Base-by-base conservation (phyloP, 768 basidiomycete genomes). In the Mycena haematopus region DNA sequence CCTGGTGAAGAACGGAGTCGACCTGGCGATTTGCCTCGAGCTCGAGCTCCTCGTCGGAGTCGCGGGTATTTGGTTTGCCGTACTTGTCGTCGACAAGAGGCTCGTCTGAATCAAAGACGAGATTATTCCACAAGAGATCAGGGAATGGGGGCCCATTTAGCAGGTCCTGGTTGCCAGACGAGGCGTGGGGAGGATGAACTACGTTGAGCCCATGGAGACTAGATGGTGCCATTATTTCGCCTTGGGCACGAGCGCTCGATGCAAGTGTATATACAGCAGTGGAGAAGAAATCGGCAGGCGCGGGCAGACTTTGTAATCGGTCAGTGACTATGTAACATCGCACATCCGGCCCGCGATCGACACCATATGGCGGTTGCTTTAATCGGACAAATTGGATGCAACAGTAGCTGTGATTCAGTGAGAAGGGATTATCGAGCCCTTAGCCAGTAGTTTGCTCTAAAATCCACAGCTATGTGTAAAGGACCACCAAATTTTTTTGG, bases 41-140 rank as follows among this genome's bases (percentile, higher is more conserved):
- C 29, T 84, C 81, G 15, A 81, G 79, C 17, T 84, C 81, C 35
- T 86, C 80, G n/a, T 83, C 82, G 3, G 79, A 74, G 21, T 71
- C 73, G 25, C 74, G 70, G 7, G 70, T 47, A 52, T 74, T 75
- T 62, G 70, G 73, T 52, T 65, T 60, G 27, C 75, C 76, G 60
- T 76, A 79, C 27, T 78, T 71, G 46, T 78, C 75, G 60, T 71
- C 70, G 44, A 73, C 69, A 38, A 74, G 68, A n/a, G 86, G 76
- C 21, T 93, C 92, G 69, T 92, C 91, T n/a, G n/a, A n/a, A 62
- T 92, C 87, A 71, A 95, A 95, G 9, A 86, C 76, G 58, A 94
- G 80, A 74, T 91, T 88, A 15, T 91, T 90, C 93, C 93, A 95
- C 56, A 95, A 80, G 57, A 93, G 80, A 76, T 94, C 92, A 13